phyloP scores from a whole-genome alignment of 495 filamentous ascomycete species.

The Oidiodendron maius region DNA sequence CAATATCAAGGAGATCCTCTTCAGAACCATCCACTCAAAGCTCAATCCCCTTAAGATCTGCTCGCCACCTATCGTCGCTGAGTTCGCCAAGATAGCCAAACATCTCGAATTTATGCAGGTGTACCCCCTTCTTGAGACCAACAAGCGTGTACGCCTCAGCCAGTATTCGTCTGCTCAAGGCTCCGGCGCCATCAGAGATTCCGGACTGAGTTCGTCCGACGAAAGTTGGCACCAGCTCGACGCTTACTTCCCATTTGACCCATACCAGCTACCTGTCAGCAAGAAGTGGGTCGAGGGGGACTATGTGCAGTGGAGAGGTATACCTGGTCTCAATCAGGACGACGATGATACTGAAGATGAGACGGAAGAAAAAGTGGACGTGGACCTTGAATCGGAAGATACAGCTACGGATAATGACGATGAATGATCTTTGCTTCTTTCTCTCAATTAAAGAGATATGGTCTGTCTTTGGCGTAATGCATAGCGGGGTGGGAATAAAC shows the following conservation, averaged over 20 bases:
- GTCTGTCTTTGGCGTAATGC: too few species aligned
- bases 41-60: slow-evolving; percentile 96
- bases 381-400: slow-evolving; percentile 35
- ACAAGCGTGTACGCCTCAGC: slow-evolving; percentile 73
- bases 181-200: slow-evolving; percentile 53
- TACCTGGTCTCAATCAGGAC: slow-evolving; percentile 59
- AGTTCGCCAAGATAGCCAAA: slow-evolving; percentile 82
- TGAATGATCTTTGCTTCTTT: too few species aligned
- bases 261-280: slow-evolving; percentile 80
- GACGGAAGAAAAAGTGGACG: slow-evolving; percentile 42
- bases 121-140: slow-evolving; percentile 79
- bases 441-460: too few species aligned
- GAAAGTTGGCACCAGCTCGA: slow-evolving; percentile 75
- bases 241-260: slow-evolving; percentile 95
- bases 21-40: slow-evolving; percentile 70
- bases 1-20: slow-evolving; percentile 64
- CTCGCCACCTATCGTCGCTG: slow-evolving; percentile 81
- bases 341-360: slow-evolving; percentile 52
- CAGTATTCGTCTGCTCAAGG: slow-evolving; percentile 37
- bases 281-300: slow-evolving; percentile 79
- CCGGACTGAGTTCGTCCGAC: slow-evolving; percentile 43
- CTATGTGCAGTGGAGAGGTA: slow-evolving; percentile 77
- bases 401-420: slow-evolving; percentile 23
- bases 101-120: slow-evolving; percentile 84
- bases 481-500: too few species aligned